Conservation (phyloP, 371 early-diverging fungal species). For the Massospora cicadina region DNA sequence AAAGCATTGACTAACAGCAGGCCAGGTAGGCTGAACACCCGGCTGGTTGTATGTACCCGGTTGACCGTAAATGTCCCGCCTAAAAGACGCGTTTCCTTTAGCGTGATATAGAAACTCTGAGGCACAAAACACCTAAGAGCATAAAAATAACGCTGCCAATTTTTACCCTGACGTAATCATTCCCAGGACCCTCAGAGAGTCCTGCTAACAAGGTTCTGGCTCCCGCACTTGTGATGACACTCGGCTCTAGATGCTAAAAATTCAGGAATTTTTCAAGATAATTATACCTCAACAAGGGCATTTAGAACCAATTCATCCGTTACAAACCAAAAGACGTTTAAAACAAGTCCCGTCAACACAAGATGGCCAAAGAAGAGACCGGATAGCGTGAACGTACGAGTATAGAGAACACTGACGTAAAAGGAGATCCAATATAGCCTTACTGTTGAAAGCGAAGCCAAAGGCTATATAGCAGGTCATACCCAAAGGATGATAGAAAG, state of each 20-base stretch:
- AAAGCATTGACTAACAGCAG: background rate
- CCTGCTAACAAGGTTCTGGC: background rate
- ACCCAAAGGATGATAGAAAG: background rate
- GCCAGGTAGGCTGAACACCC: background rate
- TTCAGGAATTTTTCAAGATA: background rate
- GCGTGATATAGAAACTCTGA: background rate
- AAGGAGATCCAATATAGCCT: background rate
- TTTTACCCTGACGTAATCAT: background rate
- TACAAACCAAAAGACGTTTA: background rate
- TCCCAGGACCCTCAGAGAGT: background rate
- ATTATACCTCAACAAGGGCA: background rate
- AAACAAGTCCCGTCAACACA: background rate
- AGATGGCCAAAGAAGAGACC: background rate
- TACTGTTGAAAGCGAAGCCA: background rate
- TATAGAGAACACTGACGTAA: background rate
- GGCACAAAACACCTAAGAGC: background rate
- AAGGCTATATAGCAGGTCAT: background rate
- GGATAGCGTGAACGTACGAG: background rate
- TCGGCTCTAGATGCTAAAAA: background rate
- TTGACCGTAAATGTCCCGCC: background rate
- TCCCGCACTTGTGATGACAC: background rate
- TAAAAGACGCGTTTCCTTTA: background rate
- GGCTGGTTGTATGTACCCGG: background rate
- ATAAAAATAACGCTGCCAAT: background rate
- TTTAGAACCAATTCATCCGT: background rate